Conservation (phyloP, 352 stramenopile genomes). For the Pythium volutum region DNA sequence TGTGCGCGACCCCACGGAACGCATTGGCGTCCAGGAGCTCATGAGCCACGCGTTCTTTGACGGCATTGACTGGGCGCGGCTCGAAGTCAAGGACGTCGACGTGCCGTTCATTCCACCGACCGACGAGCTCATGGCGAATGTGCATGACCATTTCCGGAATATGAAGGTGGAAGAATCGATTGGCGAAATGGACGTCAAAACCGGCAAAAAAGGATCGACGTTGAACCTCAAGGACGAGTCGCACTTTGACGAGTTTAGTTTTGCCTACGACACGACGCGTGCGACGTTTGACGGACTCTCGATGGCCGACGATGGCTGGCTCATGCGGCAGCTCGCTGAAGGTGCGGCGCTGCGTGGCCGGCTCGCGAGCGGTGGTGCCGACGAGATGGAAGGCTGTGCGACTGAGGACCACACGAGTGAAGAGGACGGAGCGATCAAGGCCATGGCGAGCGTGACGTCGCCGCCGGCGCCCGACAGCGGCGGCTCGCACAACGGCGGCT, state of each 20-base stretch:
- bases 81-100: slow-evolving; percentile 80
- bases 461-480: slow-evolving; percentile 55
- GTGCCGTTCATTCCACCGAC: slow-evolving; percentile 78
- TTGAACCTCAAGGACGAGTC: slow-evolving; percentile 48
- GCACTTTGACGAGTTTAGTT: slow-evolving; percentile 88
- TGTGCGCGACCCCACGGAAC: slow-evolving; percentile 66
- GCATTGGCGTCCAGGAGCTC: slow-evolving; percentile 58
- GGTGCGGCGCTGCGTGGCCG: slow-evolving; percentile 70
- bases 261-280: slow-evolving; percentile 78
- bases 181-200: slow-evolving; percentile 59
- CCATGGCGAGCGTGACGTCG: too few relatives aligned
- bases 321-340: slow-evolving; percentile 77
- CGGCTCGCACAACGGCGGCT: slow-evolving; percentile 36
- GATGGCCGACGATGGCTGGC: slow-evolving; percentile 83
- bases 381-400: slow-evolving; percentile 42
- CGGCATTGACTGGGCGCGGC: slow-evolving; percentile 60
- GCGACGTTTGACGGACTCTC: slow-evolving; percentile 72
- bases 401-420: slow-evolving; percentile 57
- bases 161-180: slow-evolving; percentile 87
- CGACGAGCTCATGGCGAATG: slow-evolving; percentile 83
- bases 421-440: slow-evolving; percentile 39
- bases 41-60: slow-evolving; percentile 70
- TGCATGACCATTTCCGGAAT: slow-evolving; percentile 86
- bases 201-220: slow-evolving; percentile 51
- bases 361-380: slow-evolving; percentile 39